Evolutionary conservation across 2,329 filamentous ascomycete genomes (phyloP), one percentile per base, ranked within the genome.

Genomic region (Lasiodiplodia theobromae): DNA sequence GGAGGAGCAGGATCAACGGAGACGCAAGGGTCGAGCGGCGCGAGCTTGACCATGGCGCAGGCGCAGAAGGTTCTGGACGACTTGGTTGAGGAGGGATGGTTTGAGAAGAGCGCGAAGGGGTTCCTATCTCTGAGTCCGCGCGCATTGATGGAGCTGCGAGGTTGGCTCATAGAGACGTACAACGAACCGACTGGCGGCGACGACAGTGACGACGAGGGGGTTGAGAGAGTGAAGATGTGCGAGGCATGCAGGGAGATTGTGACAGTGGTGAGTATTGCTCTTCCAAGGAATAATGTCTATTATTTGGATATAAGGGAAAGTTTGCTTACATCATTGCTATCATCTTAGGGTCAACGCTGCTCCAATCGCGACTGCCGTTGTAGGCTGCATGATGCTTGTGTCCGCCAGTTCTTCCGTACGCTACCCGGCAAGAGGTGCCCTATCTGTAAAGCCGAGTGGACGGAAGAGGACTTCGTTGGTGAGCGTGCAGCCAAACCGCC

Each of bases 241-340:
- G 88, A 91, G 75, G 94, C 92, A 0, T 99, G 96, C 80, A 92
- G 89, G 78, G 94, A 97, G 72, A 91, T 98, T 70, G 88, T 98
- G 51, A 99, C 95, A 0, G 83, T 91, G 71, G 60, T 64, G 47
- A 52, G 60, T 64, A 10, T 18, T n/a, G n/a, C 18, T 44, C n/a
- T 21, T 6, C 21, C 44, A 47, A 47, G 8, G 8, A 47, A 23
- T 16, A 18, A 14, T 40, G 54, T 5, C 21, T 53, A 14, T 18
- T 14, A 16, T 31, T 23, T 38, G 34, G 54, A 12, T 2, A 16
- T 21, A 14, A 18, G 18, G 28, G 31, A 28, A 25, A 18, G 2
- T 28, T 40, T 57, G 34, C 54, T 31, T 16, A 67, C 5, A 31
- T 18, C 12, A 21, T 23, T 51, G 40, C 25, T 49, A 37, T 37